Base-by-base conservation (phyloP, 768 basidiomycete species). In the Suillus paluster region DNA sequence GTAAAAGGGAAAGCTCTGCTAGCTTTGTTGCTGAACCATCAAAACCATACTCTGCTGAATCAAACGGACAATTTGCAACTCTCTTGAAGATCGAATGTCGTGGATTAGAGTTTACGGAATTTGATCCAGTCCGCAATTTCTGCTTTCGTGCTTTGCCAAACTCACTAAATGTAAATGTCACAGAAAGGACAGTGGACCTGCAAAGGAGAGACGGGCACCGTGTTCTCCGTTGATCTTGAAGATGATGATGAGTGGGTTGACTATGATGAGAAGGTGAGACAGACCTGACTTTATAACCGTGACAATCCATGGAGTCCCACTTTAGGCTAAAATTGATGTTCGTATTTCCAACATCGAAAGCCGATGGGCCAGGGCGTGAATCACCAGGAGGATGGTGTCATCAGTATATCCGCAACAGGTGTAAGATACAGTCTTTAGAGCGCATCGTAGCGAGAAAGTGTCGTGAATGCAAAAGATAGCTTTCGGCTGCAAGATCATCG, bases 231-330 rank as follows among this genome's bases (percentile, higher is more conserved):
- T n/a, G 86, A 89, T 36, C 77, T 93, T 45, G 86, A 89, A 30
- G 84, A 80, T 4, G 86, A 88, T 71, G 86, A 88, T 71, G 58
- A 73, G 61, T 97, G 95, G 95, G 84, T 80, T 14, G 94, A 95
- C 68, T 97, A 97, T 66, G 94, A 97, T 66, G 94, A 97, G 73
- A 94, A 95, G 84, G 94, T 89, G 63, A 48, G 76, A 23, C 61
- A 54, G 39, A 19, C 33, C 14, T 30, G 38, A 25, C 19, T 23
- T 36, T 33, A 25, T 38, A 25, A 21, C 21, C 25, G 25, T 39
- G 54, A 55, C 25, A 36, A 55, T 25, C 23, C 23, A 55, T 14
- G 10, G 25, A 55, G 38, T 25, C 55, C 50, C 58, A 39, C 63
- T 56, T 64, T 62, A 90, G 91, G 80, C 82, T 15, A 78, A 79